Conservation (phyloP, 1,284 basidiomycete genomes). For the Cystobasidiaceae sp. region DNA sequence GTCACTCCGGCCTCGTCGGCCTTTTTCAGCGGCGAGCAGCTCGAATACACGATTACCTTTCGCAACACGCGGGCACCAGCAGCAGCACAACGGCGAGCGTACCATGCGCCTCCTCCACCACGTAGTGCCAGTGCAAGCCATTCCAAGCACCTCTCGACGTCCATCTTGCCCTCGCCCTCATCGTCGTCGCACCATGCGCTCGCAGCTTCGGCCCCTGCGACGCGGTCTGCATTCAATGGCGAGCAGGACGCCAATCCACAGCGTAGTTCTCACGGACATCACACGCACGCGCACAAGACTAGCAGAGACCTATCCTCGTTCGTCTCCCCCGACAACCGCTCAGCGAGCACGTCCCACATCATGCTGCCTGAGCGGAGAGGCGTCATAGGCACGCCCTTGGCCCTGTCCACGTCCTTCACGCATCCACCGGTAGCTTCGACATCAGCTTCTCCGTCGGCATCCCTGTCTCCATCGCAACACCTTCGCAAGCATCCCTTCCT, state of each 20-base stretch:
- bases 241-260: too few species aligned
- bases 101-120: background rate
- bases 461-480: background rate
- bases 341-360: slow-evolving; percentile 31
- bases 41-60: slow-evolving; percentile 77
- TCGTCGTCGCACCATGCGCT: background rate
- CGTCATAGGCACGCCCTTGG: slow-evolving; percentile 35
- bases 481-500: background rate
- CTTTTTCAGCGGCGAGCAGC: slow-evolving; percentile 86
- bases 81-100: background rate
- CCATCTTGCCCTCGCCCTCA: background rate
- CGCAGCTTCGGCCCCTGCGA: slow-evolving; percentile 4
- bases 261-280: too few species aligned
- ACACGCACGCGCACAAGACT: too few species aligned
- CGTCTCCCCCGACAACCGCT: slow-evolving; percentile 18
- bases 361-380: slow-evolving; percentile 38
- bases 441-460: background rate
- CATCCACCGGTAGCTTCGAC: background rate
- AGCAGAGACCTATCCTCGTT: slow-evolving; percentile 18
- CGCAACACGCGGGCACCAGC: slow-evolving; percentile 59
- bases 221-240: slow-evolving; percentile 9
- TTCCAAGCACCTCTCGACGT: slow-evolving; percentile 2
- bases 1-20: slow-evolving; percentile 72
- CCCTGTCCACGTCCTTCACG: slow-evolving; percentile 51
- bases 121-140: background rate